Conservation (phyloP, 805 yeast genomes). For the Pichia phayaonensis region DNA sequence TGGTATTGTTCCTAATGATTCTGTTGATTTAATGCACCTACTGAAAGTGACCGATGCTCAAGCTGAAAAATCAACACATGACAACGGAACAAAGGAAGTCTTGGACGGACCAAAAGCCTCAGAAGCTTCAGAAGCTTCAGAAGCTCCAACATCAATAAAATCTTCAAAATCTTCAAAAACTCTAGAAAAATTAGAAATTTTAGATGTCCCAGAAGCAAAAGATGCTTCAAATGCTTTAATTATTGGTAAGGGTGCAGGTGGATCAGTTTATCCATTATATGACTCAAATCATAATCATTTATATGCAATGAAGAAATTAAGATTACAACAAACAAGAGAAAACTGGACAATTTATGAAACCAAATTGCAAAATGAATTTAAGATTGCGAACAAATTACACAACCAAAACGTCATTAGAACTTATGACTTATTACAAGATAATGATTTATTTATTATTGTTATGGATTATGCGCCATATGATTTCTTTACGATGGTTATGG, state of each 20-base stretch:
- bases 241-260: slow-evolving; percentile 87
- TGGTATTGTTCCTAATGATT: slow-evolving; percentile 13
- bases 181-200: background rate
- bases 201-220: slow-evolving; percentile 3
- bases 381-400: slow-evolving; percentile 68
- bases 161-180: background rate
- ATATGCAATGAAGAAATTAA: slow-evolving; percentile 83
- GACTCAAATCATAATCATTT: slow-evolving; percentile 45
- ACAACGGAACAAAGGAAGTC: background rate
- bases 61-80: background rate
- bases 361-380: slow-evolving; percentile 76
- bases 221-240: slow-evolving; percentile 9
- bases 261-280: slow-evolving; percentile 76
- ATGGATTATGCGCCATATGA: slow-evolving; percentile 94
- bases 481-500: slow-evolving; percentile 89
- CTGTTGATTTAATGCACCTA: slow-evolving; percentile 6
- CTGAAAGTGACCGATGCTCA: background rate
- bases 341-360: slow-evolving; percentile 60
- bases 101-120: background rate
- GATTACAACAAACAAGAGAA: slow-evolving; percentile 57
- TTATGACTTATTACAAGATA: slow-evolving; percentile 68
- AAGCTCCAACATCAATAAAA: background rate
- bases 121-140: background rate
- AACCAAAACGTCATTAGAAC: slow-evolving; percentile 81
- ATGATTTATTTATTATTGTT: slow-evolving; percentile 55